Conservation (phyloP, 306 rosid species). For the Prunus salicina region DNA sequence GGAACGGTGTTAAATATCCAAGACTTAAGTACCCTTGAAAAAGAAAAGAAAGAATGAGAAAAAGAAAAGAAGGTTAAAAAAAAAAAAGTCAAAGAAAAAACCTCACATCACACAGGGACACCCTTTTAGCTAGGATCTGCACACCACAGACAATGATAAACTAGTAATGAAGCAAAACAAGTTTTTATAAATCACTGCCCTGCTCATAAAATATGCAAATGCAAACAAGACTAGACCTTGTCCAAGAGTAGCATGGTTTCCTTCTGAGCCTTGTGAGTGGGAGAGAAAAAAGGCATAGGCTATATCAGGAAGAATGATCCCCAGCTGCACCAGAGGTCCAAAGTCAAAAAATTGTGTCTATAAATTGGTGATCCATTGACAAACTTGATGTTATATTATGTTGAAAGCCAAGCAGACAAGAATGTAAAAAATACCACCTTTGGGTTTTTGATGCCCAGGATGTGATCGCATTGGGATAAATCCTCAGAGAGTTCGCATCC, state of each 20-base stretch:
- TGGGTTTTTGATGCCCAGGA: conserved; percentile 4
- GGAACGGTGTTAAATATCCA: conserved; percentile 94
- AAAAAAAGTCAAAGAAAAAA: neutral
- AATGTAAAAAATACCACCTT: too few relatives aligned
- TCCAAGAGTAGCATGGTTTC: conserved; percentile 89
- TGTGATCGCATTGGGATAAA: conserved; percentile 80
- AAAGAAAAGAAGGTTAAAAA: neutral
- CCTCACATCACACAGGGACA: conserved; percentile 39
- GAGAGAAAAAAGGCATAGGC: too few relatives aligned
- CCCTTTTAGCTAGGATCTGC: conserved; percentile 72
- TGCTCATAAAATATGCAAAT: conserved; percentile 4
- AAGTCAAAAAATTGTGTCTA: too few relatives aligned
- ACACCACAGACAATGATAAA: conserved; percentile 5
- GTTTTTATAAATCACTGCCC: neutral
- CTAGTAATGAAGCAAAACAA: neutral
- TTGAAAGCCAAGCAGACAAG: too few relatives aligned
- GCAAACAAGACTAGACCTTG: conserved; percentile 42
- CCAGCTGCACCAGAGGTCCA: too few relatives aligned
- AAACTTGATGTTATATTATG: too few relatives aligned
- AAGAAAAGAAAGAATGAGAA: neutral
- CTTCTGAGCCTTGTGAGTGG: conserved; percentile 75
- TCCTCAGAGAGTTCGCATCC: conserved; percentile 86
- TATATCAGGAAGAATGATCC: conserved; percentile 3
- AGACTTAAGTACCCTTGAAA: conserved; percentile 75
- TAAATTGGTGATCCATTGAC: too few relatives aligned